Evolutionary conservation across 768 basidiomycete genomes (phyloP), one percentile per base, ranked within the genome.

Genomic region (Boletus rubropictus): DNA sequence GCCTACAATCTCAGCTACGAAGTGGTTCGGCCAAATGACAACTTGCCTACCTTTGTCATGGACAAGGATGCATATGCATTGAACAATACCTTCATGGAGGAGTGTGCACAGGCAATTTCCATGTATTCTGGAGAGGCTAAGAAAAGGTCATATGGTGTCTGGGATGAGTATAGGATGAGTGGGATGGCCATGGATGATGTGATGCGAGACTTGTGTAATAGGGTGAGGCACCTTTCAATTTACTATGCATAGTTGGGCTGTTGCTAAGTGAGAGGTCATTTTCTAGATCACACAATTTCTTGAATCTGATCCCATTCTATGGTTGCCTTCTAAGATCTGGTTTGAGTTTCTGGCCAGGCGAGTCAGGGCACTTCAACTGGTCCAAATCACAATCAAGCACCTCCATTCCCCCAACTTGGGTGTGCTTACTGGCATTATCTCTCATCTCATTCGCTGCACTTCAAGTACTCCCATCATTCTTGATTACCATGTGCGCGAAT

Each of bases 1-100:
- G 33, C 51, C 11, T 58, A 58, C 20, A 53, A 56, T 33, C 54
- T 58, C 5, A 34, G 37, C 28, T 55, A 50, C 31, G 44, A 58
- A 34, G 48, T 42, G 5, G n/a, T 51, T 3, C 36, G 33, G 39
- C 46, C 7, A 8, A 27, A 27, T 27, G 3, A 27, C 27, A 27
- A 27, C 27, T 10, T 27, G 3, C 27, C 27, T 27, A 27, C 27
- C 27, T 27, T 27, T 27, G 27, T 27, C 27, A 27, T 27, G 27
- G 27, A 27, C 7, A 27, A 27, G 27, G 27, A 27, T 27, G 27
- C 7, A 27, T 54, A 54, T 50, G 37, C 42, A 4, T 21, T 46
- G 11, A 50, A 43, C 39, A 48, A 38, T 18, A 18, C 20, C 2
- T 52, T 44, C 28, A 44, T 52, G 32, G 3, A 44, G 1, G 33